Evolutionary conservation across 2,329 filamentous ascomycete genomes (phyloP), one percentile per base, ranked within the genome.

Genomic region (Pseudopyricularia javanii): DNA sequence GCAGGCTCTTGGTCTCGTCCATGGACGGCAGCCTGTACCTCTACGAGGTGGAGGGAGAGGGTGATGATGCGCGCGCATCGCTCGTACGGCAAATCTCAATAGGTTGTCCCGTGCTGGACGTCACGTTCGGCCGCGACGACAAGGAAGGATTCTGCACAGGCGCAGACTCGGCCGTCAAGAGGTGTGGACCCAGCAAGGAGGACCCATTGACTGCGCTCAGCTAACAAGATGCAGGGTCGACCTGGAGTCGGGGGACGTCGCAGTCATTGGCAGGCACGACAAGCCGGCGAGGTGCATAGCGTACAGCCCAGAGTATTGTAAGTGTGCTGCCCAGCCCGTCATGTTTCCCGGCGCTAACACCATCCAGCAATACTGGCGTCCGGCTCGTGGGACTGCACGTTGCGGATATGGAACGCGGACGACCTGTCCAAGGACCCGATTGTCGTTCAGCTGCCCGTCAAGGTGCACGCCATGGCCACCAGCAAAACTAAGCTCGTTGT

Each of bases 1-100:
- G 76, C 52, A 85, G 83, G 60, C 78, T 98, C 35, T 80, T 94
- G n/a, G 91, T 91, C 60, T 86, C 91, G 11, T 95, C 90, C 53
- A 98, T 93, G 93, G 91, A 97, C 70, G 88, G 84, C 68, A 82
- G 88, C 66, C 82, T 95, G 53, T 95, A 96, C 69, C 76, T 91
- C 51, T 97, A 97, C 74, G 88, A 95, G 64, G 78, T 85, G 55
- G 71, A 74, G 17, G 69, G 69, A 47, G 72, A 73, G 56, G 77
- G 76, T 54, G 76, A 79, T 22, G 75, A 78, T 57, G 74, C 78
- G 47, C 66, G 68, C 20, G 83, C 82, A 7, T 79, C 78, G 53
- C 74, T 94, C 30, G 63, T 91, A 32, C 78, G 80, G 58, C 88
- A 84, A 58, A 89, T 85, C 62, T 84, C 90, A 66, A 86, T 93